phyloP scores from a whole-genome alignment of 192 early-diverging fungal species.

The Glomus cerebriforme region DNA sequence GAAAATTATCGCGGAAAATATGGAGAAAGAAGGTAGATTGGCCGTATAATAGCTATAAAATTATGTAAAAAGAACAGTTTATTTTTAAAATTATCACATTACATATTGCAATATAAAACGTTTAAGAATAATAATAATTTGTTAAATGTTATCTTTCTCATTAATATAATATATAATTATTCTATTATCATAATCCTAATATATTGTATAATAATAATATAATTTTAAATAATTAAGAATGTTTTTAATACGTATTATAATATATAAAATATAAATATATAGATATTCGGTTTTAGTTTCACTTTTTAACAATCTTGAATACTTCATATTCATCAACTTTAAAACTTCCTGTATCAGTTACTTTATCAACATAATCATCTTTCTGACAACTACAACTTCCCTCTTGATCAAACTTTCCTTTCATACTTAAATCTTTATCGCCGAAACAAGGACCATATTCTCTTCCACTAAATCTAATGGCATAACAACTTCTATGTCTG shows the following conservation, averaged over 20 bases:
- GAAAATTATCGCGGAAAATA: neutral
- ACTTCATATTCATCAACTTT: conserved; percentile 24
- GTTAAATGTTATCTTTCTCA: no score
- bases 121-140: no score
- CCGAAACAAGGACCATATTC: conserved; percentile 30
- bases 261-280: no score
- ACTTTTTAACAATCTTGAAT: neutral
- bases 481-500: conserved; percentile 20
- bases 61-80: neutral
- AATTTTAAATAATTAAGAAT: no score
- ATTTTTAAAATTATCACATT: no score
- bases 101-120: no score
- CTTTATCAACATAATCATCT: conserved; percentile 21
- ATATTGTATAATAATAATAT: no score
- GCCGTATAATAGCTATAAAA: neutral
- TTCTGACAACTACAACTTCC: conserved; percentile 25
- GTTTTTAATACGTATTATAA: no score
- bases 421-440: conserved; percentile 26
- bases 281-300: neutral
- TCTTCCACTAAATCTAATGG: conserved; percentile 24
- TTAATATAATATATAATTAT: no score
- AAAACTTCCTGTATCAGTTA: conserved; percentile 18
- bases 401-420: conserved; percentile 20
- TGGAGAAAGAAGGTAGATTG: neutral
- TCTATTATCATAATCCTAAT: no score